These are phyloP conservation scores for Agarophyton chilense DNA, from an alignment of 23 red algal species.

Conservation along the genomic window DNA sequence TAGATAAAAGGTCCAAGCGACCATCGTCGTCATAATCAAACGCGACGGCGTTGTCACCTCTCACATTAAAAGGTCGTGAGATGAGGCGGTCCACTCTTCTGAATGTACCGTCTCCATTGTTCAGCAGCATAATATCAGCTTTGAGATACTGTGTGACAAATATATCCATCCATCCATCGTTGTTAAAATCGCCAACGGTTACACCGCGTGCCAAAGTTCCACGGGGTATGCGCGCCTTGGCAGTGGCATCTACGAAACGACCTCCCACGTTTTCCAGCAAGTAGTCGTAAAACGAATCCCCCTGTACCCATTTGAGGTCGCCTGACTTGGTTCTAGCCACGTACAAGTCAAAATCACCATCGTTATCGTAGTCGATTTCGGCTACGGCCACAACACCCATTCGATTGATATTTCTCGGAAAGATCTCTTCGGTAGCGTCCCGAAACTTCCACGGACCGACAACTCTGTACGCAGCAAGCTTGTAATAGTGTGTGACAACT, in stretches of 20 bases:
- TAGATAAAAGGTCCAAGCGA: constrained; percentile 24
- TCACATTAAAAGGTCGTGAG: not conserved
- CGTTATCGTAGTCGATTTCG: constrained; percentile 75
- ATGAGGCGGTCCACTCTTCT: not conserved
- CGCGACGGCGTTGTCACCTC: constrained; percentile 47
- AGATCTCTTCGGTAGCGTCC: constrained; percentile 9
- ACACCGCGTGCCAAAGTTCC: constrained; percentile 41
- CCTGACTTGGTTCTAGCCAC: constrained; percentile 40
- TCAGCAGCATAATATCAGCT: constrained; percentile 51
- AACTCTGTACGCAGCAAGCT: not conserved
- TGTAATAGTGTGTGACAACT: constrained; percentile 24
- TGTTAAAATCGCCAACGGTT: constrained; percentile 73
- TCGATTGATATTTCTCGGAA: not conserved
- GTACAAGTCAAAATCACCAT: constrained; percentile 73
- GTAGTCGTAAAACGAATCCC: constrained; percentile 36
- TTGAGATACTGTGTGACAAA: constrained; percentile 17
- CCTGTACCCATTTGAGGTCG: constrained; percentile 33
- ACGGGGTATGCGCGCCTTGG: constrained; percentile 39
- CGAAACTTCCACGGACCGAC: not conserved
- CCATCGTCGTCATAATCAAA: constrained; percentile 70
- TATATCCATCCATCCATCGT: constrained; percentile 64
- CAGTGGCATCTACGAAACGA: constrained; percentile 40
- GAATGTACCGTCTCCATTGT: constrained; percentile 59
- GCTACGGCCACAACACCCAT: constrained; percentile 33
- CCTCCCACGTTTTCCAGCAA: constrained; percentile 44